phyloP scores from a whole-genome alignment of 345 rosid genomes.

The Eucalyptus albens region DNA sequence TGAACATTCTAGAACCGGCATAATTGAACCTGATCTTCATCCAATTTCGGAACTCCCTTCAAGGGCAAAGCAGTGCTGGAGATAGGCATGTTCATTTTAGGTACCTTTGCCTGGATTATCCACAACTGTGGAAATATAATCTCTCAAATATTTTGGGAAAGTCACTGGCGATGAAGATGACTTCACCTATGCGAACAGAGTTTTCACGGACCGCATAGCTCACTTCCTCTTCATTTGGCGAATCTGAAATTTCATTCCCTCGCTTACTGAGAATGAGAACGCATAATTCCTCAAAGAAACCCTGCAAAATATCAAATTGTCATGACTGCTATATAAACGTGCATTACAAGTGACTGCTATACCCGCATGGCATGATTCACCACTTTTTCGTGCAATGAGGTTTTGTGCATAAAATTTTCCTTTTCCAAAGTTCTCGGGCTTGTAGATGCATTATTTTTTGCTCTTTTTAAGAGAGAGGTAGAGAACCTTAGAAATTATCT shows the following conservation, averaged over 20 bases:
- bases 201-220: no score
- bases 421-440: background rate
- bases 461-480: background rate
- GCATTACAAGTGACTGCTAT: background rate
- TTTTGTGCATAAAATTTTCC: background rate
- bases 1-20: no score
- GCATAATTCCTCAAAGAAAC: no score
- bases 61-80: background rate
- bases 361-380: background rate
- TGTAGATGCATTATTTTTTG: background rate
- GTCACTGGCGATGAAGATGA: background rate
- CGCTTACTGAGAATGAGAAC: no score
- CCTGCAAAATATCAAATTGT: no score
- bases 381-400: background rate
- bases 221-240: no score
- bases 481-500: background rate
- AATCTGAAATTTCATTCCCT: no score
- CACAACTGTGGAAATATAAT: conserved; percentile 8
- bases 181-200: no score
- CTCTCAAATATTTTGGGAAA: conserved; percentile 8
- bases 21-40: no score
- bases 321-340: no score
- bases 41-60: background rate
- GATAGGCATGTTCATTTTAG: background rate
- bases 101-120: conserved; percentile 26